phyloP scores from a whole-genome alignment of 2,329 filamentous ascomycete species.

The Kalaharituber pfeilii region DNA sequence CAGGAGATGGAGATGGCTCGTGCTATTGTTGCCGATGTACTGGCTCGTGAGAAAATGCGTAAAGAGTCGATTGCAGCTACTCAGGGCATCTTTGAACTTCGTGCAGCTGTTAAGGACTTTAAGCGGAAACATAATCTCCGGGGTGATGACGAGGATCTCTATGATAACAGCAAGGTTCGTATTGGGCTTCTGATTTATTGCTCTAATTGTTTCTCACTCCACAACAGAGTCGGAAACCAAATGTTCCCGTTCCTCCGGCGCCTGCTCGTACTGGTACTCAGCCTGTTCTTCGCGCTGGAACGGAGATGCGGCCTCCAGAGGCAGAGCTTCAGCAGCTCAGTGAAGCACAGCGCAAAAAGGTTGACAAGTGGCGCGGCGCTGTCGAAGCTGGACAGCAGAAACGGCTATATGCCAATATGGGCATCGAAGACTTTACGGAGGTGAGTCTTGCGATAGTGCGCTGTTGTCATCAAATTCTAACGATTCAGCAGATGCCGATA shows the following conservation, averaged over 20 bases:
- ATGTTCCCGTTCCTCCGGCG: constrained; percentile 26
- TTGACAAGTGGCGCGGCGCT: constrained; percentile 69
- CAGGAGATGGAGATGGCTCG: constrained; percentile 81
- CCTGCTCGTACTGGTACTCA: constrained; percentile 42
- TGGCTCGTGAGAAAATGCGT: constrained; percentile 62
- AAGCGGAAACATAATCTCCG: constrained; percentile 83
- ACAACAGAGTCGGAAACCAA: constrained; percentile 55
- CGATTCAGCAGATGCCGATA: constrained; percentile 51
- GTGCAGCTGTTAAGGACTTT: constrained; percentile 64
- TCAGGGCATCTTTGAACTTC: constrained; percentile 63
- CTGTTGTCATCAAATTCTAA: constrained; percentile 53
- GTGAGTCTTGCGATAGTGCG: no score
- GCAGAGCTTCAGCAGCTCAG: constrained; percentile 61
- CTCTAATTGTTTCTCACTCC: constrained; percentile 3
- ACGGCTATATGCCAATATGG: constrained; percentile 76
- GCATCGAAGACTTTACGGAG: constrained; percentile 70
- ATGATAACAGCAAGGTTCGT: constrained; percentile 69
- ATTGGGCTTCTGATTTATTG: not conserved
- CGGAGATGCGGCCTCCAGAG: constrained; percentile 40
- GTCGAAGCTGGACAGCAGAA: constrained; percentile 77
- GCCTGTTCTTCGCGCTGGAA: constrained; percentile 54
- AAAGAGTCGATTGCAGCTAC: constrained; percentile 61
- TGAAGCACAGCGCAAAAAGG: constrained; percentile 63
- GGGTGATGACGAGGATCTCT: constrained; percentile 78
- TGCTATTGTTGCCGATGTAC: constrained; percentile 58